A percentile compares a stretch with the other conserved stretches of the same genome.
Conservation (phyloP, 2,329 filamentous ascomycete species). For the Cercospora sojina region DNA sequence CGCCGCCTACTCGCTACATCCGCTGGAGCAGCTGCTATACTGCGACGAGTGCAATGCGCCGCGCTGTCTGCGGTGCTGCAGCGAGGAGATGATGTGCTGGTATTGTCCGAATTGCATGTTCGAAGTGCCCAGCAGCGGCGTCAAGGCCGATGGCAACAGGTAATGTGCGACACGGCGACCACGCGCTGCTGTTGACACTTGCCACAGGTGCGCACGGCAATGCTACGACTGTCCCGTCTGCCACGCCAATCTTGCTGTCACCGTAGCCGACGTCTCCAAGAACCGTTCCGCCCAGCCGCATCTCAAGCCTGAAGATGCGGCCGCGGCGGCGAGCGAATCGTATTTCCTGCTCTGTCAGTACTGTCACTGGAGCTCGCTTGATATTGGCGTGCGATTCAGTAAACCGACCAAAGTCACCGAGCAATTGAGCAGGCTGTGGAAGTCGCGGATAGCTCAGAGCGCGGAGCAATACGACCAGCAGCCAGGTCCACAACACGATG, state of each 20-base stretch:
- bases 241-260: slow-evolving; percentile 74
- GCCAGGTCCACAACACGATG: slow-evolving; percentile 57
- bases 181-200: slow-evolving; percentile 9
- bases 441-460: slow-evolving; percentile 37
- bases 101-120: slow-evolving; percentile 95
- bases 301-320: slow-evolving; percentile 25
- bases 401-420: slow-evolving; percentile 78
- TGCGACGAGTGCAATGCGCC: slow-evolving; percentile 98
- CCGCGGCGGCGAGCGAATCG: slow-evolving; percentile 15
- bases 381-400: slow-evolving; percentile 87
- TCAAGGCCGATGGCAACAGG: slow-evolving; percentile 92
- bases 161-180: slow-evolving; percentile 45
- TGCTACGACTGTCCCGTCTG: slow-evolving; percentile 96
- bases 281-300: slow-evolving; percentile 12
- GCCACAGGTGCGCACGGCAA: slow-evolving; percentile 68
- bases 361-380: slow-evolving; percentile 88
- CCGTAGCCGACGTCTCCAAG: slow-evolving; percentile 60
- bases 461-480: slow-evolving; percentile 40
- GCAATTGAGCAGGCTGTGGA: slow-evolving; percentile 53
- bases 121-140: slow-evolving; percentile 88
- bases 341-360: slow-evolving; percentile 85
- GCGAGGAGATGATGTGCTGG: slow-evolving; percentile 91
- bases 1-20: slow-evolving; percentile 88
- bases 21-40: slow-evolving; percentile 89
- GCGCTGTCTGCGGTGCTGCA: slow-evolving; percentile 85